A percentile compares a stretch with the other conserved stretches of the same genome.
These are phyloP conservation scores for Phytophthora constricta DNA, from an alignment of 352 stramenopile species.

Conservation along the genomic window DNA sequence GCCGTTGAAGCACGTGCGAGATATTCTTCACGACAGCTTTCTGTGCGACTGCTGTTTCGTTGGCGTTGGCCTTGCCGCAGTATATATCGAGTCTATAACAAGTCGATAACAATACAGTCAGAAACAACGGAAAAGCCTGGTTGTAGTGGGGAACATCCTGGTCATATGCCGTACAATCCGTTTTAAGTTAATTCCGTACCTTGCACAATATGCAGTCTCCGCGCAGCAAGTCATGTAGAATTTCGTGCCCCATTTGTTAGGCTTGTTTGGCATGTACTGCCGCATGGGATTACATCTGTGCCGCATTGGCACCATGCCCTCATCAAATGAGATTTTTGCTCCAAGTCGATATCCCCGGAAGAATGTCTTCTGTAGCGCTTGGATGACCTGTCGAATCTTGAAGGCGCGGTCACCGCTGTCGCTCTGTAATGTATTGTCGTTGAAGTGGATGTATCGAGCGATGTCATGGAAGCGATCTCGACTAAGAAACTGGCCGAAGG, in stretches of 20 bases:
- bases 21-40: constrained; percentile 6
- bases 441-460: constrained; percentile 7
- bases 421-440: background rate
- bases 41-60: background rate
- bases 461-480: constrained; percentile 8
- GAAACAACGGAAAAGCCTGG: too few species aligned
- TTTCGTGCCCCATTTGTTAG: constrained; percentile 20
- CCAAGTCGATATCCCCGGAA: background rate
- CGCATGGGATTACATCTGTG: constrained; percentile 8
- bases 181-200: constrained; percentile 6
- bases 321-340: constrained; percentile 5
- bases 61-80: background rate
- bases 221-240: constrained; percentile 25
- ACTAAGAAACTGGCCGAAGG: constrained; percentile 12
- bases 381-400: constrained; percentile 5
- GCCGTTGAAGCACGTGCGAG: constrained; percentile 3
- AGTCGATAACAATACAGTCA: too few species aligned
- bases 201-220: constrained; percentile 7
- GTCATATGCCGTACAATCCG: background rate
- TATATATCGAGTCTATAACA: background rate
- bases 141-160: too few species aligned
- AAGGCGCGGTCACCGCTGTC: constrained; percentile 5
- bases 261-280: constrained; percentile 14
- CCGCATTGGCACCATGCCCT: constrained; percentile 13
- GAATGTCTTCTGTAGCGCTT: constrained; percentile 7